Percentiles rank a stretch among this genome's conserved stretches.
Evolutionary conservation across 2,329 filamentous ascomycete species (phyloP).

Genomic region (Helicocarpus griseus): DNA sequence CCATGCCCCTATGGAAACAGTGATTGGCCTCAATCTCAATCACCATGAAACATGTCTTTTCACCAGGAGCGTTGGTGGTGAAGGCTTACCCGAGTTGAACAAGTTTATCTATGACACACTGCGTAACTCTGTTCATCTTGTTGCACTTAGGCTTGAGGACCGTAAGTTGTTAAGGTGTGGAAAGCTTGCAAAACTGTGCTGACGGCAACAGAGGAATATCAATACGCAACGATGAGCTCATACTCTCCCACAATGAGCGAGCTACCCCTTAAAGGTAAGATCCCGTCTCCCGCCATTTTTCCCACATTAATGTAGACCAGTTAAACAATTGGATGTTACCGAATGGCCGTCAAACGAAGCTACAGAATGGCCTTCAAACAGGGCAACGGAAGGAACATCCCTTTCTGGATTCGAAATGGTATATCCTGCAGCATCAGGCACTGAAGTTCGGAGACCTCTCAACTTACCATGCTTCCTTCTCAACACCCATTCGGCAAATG

Average conservation of each 20-base stretch:
- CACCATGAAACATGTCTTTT: slow-evolving; percentile 6
- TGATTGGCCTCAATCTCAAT: slow-evolving; percentile 6
- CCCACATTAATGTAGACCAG: slow-evolving; percentile 2
- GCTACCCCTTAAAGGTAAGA: slow-evolving; percentile 9
- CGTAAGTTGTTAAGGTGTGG: slow-evolving; percentile 8
- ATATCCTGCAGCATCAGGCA: slow-evolving; percentile 1
- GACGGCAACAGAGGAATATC: slow-evolving; percentile 12
- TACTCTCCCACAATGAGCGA: slow-evolving; percentile 16
- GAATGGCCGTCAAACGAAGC: slow-evolving; percentile 5
- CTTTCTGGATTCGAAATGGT: slow-evolving; percentile 4
- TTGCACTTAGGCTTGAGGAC: slow-evolving; percentile 11
- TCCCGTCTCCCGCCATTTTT: slow-evolving; percentile 1
- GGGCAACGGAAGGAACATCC: slow-evolving; percentile 6
- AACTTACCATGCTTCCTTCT: slow-evolving; percentile 7
- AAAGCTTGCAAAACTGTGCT: slow-evolving; percentile 4
- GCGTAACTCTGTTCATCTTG: slow-evolving; percentile 7
- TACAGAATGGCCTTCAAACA: too few species aligned
- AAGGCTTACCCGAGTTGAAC: slow-evolving; percentile 6
- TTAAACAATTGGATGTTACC: slow-evolving; percentile 6
- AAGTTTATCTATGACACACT: slow-evolving; percentile 7
- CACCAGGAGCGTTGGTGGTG: slow-evolving; percentile 4
- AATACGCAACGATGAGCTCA: slow-evolving; percentile 14
- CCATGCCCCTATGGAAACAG: slow-evolving; percentile 6
- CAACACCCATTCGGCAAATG: slow-evolving; percentile 7
- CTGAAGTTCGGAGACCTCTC: slow-evolving; percentile 4